Evolutionary conservation across 805 yeast genomes (phyloP).

Genomic region (Yamadazyma nakazawae): DNA sequence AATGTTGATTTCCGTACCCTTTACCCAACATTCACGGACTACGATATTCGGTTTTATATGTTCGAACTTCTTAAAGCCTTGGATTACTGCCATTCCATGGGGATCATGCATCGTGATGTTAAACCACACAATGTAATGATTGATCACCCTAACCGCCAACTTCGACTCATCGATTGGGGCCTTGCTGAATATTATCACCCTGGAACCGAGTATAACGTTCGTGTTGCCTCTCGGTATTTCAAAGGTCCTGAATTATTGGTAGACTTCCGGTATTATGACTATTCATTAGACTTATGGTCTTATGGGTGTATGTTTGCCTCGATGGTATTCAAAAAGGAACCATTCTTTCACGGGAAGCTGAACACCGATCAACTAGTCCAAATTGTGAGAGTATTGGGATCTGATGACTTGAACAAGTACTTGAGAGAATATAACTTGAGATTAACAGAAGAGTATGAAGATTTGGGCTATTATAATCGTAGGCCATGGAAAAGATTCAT

Average conservation of each 20-base stretch:
- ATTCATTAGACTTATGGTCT: conserved; percentile 87
- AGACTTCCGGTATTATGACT: conserved; percentile 80
- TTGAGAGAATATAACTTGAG: conserved; percentile 64
- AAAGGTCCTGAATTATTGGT: conserved; percentile 90
- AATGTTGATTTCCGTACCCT: conserved; percentile 84
- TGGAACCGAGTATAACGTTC: conserved; percentile 83
- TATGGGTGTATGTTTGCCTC: conserved; percentile 90
- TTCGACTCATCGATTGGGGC: conserved; percentile 92
- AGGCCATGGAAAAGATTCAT: conserved; percentile 66
- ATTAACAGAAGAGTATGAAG: conserved; percentile 77
- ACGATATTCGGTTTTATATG: conserved; percentile 81
- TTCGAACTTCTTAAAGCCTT: conserved; percentile 76
- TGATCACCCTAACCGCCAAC: conserved; percentile 59
- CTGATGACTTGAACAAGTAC: conserved; percentile 68
- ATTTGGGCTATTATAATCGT: conserved; percentile 61
- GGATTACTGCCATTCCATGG: conserved; percentile 89
- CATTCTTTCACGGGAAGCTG: conserved; percentile 88
- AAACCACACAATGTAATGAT: conserved; percentile 94
- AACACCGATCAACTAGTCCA: conserved; percentile 90
- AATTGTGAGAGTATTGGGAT: conserved; percentile 84
- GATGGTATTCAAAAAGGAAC: conserved; percentile 83
- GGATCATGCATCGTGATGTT: conserved; percentile 92
- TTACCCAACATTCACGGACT: conserved; percentile 73
- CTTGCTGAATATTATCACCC: conserved; percentile 90
- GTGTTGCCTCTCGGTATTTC: conserved; percentile 89